A percentile compares a stretch with the other conserved stretches of the same genome.
Evolutionary conservation across 2,329 filamentous ascomycete species (phyloP).

Genomic region (Teratosphaeria zuluensis): DNA sequence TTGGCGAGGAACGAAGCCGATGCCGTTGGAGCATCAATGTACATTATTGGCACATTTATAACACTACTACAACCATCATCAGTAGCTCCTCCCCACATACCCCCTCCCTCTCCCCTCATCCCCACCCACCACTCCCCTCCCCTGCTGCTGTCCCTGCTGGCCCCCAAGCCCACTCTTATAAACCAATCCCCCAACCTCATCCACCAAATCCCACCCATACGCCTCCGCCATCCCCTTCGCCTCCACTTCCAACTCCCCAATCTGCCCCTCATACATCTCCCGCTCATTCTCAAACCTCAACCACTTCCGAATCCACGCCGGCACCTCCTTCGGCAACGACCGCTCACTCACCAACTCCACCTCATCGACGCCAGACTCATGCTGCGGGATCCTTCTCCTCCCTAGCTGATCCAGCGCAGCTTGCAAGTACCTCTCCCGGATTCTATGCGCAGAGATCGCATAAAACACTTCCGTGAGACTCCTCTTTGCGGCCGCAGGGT

Average conservation of each 20-base stretch:
- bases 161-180: conserved; percentile 10
- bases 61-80: background rate
- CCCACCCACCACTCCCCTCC: background rate
- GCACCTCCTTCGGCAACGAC: background rate
- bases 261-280: conserved; percentile 17
- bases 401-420: background rate
- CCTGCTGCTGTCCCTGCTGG: background rate
- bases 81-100: background rate
- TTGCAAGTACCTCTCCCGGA: background rate
- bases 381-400: background rate
- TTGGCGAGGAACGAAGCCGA: background rate
- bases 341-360: background rate
- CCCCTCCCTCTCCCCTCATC: background rate
- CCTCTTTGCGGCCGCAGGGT: conserved; percentile 9
- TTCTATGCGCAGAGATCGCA: conserved; percentile 7
- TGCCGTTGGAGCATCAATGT: background rate
- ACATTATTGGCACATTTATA: background rate
- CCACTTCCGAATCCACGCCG: conserved; percentile 8
- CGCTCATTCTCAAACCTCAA: conserved; percentile 14
- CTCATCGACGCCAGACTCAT: background rate
- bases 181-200: conserved; percentile 14
- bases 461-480: conserved; percentile 18
- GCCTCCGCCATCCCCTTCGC: conserved; percentile 22
- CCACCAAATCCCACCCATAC: conserved; percentile 18
- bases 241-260: conserved; percentile 12